A percentile compares a stretch with the other conserved stretches of the same genome.
phyloP scores from a whole-genome alignment of 140 eudicot genomes.

The Senecio squalidus region DNA sequence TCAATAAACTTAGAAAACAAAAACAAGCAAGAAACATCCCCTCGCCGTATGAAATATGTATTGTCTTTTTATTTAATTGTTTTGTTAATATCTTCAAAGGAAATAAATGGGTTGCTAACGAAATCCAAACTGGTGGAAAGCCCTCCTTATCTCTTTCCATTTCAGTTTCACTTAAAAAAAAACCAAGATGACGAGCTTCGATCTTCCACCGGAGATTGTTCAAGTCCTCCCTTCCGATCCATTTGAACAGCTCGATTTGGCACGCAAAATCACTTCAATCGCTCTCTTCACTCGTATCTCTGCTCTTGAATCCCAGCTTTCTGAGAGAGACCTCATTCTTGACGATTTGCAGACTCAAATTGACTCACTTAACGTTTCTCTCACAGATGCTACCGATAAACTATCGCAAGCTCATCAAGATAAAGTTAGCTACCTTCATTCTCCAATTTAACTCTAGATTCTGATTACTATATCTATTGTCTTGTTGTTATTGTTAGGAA shows the following conservation, averaged over 20 bases:
- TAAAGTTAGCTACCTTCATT: slow-evolving; percentile 56
- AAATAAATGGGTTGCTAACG: too few relatives aligned
- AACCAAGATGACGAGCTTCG: slow-evolving; percentile 34
- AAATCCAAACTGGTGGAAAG: slow-evolving; percentile 2
- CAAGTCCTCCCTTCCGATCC: slow-evolving; percentile 87
- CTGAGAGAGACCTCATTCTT: slow-evolving; percentile 53
- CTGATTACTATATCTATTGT: too few relatives aligned
- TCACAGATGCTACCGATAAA: slow-evolving; percentile 40
- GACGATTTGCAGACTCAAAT: slow-evolving; percentile 59
- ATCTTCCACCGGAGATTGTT: slow-evolving; percentile 72
- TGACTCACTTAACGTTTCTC: slow-evolving; percentile 54
- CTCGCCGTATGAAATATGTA: too few relatives aligned
- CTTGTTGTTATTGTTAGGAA: slow-evolving; percentile 37
- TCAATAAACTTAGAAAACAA: too few relatives aligned
- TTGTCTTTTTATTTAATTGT: too few relatives aligned
- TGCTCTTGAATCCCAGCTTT: slow-evolving; percentile 67
- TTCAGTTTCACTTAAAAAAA: background rate
- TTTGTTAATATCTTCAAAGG: too few relatives aligned
- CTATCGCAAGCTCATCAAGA: slow-evolving; percentile 58
- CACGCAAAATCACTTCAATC: slow-evolving; percentile 94
- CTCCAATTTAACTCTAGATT: too few relatives aligned
- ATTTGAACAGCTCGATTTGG: slow-evolving; percentile 86
- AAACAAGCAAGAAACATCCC: too few relatives aligned
- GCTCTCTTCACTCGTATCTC: slow-evolving; percentile 86
- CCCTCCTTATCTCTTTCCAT: slow-evolving; percentile 23